phyloP scores from a whole-genome alignment of 192 early-diverging fungal genomes.

The Coemansia sp. region DNA sequence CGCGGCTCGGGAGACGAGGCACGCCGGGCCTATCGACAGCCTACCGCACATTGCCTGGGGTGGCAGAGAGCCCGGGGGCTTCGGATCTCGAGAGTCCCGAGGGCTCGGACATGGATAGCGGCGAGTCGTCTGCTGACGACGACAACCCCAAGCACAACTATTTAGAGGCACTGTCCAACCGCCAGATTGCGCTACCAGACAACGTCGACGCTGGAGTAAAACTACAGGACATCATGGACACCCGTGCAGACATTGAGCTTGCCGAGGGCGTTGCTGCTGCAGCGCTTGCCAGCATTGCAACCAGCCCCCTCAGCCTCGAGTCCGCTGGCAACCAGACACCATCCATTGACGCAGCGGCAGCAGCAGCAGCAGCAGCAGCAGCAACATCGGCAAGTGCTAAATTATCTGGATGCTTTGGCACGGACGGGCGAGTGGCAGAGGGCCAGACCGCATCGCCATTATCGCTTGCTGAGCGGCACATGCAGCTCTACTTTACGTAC shows the following conservation, averaged over 20 bases:
- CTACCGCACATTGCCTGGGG: neutral
- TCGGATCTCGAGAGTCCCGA: slow-evolving; percentile 15
- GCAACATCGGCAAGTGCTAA: neutral
- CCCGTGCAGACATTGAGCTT: slow-evolving; percentile 11
- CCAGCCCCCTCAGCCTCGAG: slow-evolving; percentile 1
- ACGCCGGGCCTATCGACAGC: neutral
- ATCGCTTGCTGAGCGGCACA: slow-evolving; percentile 21
- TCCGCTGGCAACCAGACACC: neutral
- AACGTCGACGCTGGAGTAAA: slow-evolving; percentile 18
- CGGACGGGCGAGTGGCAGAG: neutral
- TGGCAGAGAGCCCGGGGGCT: neutral
- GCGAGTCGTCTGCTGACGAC: slow-evolving; percentile 18
- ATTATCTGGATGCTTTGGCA: neutral
- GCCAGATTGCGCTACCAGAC: slow-evolving; percentile 52
- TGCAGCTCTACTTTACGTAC: slow-evolving; percentile 44
- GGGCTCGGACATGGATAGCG: slow-evolving; percentile 26
- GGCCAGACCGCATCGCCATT: neutral
- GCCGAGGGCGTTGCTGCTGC: slow-evolving; percentile 21
- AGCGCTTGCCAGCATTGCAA: slow-evolving; percentile 19
- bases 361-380: neutral
- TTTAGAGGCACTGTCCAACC: slow-evolving; percentile 46
- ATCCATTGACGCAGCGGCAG: neutral
- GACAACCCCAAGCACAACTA: slow-evolving; percentile 10
- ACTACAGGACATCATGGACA: slow-evolving; percentile 21
- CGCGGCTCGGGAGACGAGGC: slow-evolving; percentile 13